Evolutionary conservation across 2,329 filamentous ascomycete species (phyloP), one percentile per base, ranked within the genome.

Genomic region (Ramularia endophylla): DNA sequence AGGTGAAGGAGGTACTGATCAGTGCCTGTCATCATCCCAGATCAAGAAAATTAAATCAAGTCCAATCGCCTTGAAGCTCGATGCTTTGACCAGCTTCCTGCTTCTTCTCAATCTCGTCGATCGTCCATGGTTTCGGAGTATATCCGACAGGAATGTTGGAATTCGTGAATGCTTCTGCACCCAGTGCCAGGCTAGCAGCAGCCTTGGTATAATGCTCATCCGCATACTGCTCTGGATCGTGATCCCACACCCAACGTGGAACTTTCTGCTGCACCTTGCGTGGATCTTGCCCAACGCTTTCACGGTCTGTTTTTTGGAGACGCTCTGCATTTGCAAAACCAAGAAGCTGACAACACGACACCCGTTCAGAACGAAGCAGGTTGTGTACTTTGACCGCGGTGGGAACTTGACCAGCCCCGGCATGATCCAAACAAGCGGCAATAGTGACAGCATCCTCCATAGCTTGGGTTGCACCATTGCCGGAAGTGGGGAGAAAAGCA

Each of bases 401-500:
- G 2, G 63, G 54, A 13, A 71, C 51, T 8, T 64, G 61, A 6
- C 61, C 61, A 38, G 65, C 67, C 4, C 65, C 65, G 9, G 64
- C 65, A n/a, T 70, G 47, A 39, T 65, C 62, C 36, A 73, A 53
- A 47, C 68, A 71, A 3, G 67, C 55, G 0, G 69, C 70, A 38
- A 74, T 54, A 15, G 70, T 68, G 8, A 65, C 66, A 1, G 63
- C 70, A 51, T 74, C 75, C 57, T 77, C 74, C 5, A 73, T 69
- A 0, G 74, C 73, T 51, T 76, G 71, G 29, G 70, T 72, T 1
- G 73, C 72, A 2, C 73, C 73, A 45, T 75, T 73, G 0, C 71
- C 71, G 41, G 70, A 73, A 0, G 72, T 74, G 0, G 73, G 74
- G 4, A 77, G 53, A 51, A 75, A 73, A 0, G 72, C 64, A 51